Conservation (phyloP, 441 rosid genomes). For the Bocquillonia castaneifolia region DNA sequence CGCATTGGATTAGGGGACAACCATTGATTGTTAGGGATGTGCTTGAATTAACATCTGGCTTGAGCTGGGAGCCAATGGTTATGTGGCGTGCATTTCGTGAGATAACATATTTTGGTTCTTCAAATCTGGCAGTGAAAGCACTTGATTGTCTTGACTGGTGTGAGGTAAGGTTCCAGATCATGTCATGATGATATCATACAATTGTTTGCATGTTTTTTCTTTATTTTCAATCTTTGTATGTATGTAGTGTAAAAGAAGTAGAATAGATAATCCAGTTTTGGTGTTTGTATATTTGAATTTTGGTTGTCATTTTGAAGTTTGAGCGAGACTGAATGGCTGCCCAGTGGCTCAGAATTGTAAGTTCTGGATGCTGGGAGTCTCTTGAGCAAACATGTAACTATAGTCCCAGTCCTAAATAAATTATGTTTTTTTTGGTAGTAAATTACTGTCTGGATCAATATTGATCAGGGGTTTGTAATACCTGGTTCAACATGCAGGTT, state of each 20-base stretch:
- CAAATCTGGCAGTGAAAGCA: slow-evolving; percentile 39
- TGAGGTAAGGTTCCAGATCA: slow-evolving; percentile 39
- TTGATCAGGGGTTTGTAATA: neutral
- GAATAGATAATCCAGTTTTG: too few species aligned
- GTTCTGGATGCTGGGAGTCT: too few species aligned
- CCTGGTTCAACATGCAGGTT: slow-evolving; percentile 28
- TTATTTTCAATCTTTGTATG: too few species aligned
- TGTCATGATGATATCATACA: neutral
- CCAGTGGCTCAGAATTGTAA: too few species aligned
- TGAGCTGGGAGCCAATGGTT: slow-evolving; percentile 83
- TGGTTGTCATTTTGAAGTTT: too few species aligned
- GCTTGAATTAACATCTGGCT: slow-evolving; percentile 54
- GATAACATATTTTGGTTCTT: slow-evolving; percentile 22
- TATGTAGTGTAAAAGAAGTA: too few species aligned
- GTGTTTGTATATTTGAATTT: too few species aligned
- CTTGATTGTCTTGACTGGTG: slow-evolving; percentile 60
- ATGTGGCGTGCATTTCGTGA: slow-evolving; percentile 73
- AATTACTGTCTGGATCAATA: too few species aligned
- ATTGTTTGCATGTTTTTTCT: neutral
- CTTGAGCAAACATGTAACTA: too few species aligned
- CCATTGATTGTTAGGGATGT: slow-evolving; percentile 63
- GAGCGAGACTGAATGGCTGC: too few species aligned
- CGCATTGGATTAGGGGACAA: slow-evolving; percentile 65
- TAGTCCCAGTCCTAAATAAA: too few species aligned
- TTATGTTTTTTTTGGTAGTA: too few species aligned